Base-by-base conservation (phyloP, 2,329 filamentous ascomycete genomes). In the Helicocarpus griseus region DNA sequence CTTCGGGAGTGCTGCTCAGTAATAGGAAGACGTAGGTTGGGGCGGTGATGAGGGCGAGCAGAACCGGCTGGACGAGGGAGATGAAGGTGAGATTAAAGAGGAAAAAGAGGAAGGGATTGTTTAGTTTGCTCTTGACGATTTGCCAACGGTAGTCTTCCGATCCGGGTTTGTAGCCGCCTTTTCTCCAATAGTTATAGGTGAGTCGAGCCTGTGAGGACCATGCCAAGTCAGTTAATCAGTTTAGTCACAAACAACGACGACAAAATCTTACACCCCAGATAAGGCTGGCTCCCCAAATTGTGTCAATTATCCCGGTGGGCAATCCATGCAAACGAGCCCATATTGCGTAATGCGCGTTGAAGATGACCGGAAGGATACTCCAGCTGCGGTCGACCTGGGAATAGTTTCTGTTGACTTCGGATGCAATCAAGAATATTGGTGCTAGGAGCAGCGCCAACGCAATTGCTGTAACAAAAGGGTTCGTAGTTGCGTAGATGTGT, bases 111-210 rank as follows among this genome's bases (percentile, higher is more conserved):
- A 89, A 86, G 70, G 89, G 89, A 40, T 81, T 73, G 48, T 77
- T 73, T 21, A 90, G 75, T 35, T 81, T 73, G 26, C 77, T 73
- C 64, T 83, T 83, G 49, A 97, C 73, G 51, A 90, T 82, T 52
- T 78, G 76, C 91, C 93, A 98, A 71, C 93, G 81, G 68, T 98
- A 98, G 69, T 98, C 93, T 69, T 98, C 91, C 14, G 86, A 90
- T 35, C 93, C 91, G 57, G 90, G 76, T 14, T 77, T 74, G 67
- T 98, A 98, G 22, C 93, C 93, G 36, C 93, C 93, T 68, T 88
- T 95, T 53, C 93, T 85, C 84, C 87, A 95, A 73, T 96, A 98
- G 71, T 98, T 98, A 76, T 81, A 97, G 2, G 91, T 97, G 69
- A 98, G 74, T 9, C 93, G 86, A 53, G 73, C 66, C 87, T 89